Evolutionary conservation across 2,329 filamentous ascomycete genomes (phyloP), one percentile per base, ranked within the genome.

Genomic region (Rachicladosporium sp.): DNA sequence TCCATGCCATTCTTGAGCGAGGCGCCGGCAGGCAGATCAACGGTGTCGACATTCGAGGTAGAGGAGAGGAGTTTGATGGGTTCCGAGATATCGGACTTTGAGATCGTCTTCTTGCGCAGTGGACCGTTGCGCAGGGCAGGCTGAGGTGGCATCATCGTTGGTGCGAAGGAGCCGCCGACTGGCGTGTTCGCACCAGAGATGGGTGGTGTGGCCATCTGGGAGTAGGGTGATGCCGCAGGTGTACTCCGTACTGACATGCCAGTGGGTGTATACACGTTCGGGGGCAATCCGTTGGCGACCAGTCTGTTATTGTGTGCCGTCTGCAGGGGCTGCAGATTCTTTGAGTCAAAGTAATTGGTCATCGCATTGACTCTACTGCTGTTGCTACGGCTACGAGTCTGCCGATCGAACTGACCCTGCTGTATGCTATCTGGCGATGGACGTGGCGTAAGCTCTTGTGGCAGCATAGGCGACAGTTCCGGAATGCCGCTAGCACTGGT

Each of bases 71-170:
- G 64, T 3, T 61, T 63, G 19, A 41, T 35, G 0, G 76, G 76
- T 49, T 80, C 76, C 2, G 74, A 78, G 36, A 80, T 80, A 42
- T 73, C 69, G 9, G 65, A 62, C 56, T 80, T 80, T 45, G 70
- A 70, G 35, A 80, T 65, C 0, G 69, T 65, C 49, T 71, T 70
- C 61, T 78, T 79, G 30, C 73, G 67, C n/a, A 50, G 48, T 19
- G 60, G 29, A 64, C 56, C 11, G 64, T 66, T 4, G 5, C 65
- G 58, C 11, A 66, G 61, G 27, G 67, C 56, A 43, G 57, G 61
- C 27, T 56, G 61, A 13, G 53, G 58, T 29, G 57, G 42, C 32
- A 47, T 53, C 15, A 45, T 48, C n/a, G 42, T 53, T 44, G 41
- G 42, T 37, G 33, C 42, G 3, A 36, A 35, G 10, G 37, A 43